phyloP scores from a whole-genome alignment of 139 green algal genomes.

The Dunaliella sp. region DNA sequence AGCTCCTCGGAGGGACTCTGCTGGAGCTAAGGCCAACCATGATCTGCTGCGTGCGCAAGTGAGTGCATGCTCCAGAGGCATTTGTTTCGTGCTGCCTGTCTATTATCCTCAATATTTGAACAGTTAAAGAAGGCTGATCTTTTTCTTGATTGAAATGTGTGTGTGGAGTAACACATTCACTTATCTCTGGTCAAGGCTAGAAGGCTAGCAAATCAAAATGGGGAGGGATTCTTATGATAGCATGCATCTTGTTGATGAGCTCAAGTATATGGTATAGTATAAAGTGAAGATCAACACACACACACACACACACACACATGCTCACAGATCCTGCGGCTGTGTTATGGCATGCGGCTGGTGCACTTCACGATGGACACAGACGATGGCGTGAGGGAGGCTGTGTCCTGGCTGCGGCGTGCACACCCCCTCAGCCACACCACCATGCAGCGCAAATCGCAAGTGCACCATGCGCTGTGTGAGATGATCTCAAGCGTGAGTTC shows the following conservation, averaged over 20 bases:
- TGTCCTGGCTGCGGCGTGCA: conserved; percentile 55
- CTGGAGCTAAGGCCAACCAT: conserved; percentile 32
- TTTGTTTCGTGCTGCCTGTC: too few species aligned
- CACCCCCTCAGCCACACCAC: conserved; percentile 72
- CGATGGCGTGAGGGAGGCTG: conserved; percentile 39
- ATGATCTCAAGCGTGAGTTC: conserved; percentile 65
- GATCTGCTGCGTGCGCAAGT: conserved; percentile 30
- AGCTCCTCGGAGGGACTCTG: background rate
- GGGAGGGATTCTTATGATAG: too few species aligned
- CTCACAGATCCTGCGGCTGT: conserved; percentile 19
- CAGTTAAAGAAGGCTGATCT: background rate
- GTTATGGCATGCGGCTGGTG: conserved; percentile 45
- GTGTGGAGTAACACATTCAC: too few species aligned
- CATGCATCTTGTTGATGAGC: too few species aligned
- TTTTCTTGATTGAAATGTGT: too few species aligned
- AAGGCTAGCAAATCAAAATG: too few species aligned
- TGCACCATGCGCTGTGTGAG: conserved; percentile 64
- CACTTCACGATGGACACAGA: conserved; percentile 37
- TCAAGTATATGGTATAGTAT: too few species aligned
- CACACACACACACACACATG: background rate
- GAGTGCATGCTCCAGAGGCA: too few species aligned
- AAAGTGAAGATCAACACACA: background rate
- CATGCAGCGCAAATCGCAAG: conserved; percentile 18
- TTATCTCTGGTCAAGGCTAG: too few species aligned
- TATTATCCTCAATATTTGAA: too few species aligned